These are phyloP conservation scores for Diaporthe nobilis DNA, from an alignment of 2,329 filamentous ascomycete genomes.

Conservation along the genomic window DNA sequence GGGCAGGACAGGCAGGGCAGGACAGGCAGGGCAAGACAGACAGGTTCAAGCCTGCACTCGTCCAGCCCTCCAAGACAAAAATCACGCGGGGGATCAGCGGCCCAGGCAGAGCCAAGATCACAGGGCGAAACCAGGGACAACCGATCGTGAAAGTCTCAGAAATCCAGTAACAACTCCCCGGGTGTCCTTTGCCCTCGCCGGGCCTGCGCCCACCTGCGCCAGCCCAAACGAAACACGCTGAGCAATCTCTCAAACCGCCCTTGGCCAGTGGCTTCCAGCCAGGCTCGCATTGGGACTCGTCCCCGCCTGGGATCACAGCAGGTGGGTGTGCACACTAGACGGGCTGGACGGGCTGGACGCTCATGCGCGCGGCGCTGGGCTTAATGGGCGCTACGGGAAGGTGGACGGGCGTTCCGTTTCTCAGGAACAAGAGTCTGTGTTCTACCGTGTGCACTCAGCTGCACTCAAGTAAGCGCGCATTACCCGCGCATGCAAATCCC, in stretches of 20 bases:
- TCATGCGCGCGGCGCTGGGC: conserved; percentile 1
- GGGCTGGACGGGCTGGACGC: conserved; percentile 2
- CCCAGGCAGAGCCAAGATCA: conserved; percentile 16
- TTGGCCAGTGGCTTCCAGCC: conserved; percentile 12
- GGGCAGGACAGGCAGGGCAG: background rate
- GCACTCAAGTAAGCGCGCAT: background rate
- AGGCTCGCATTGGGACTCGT: background rate
- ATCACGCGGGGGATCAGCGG: conserved; percentile 24
- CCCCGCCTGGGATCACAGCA: background rate
- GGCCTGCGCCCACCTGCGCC: background rate
- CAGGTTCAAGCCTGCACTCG: conserved; percentile 18
- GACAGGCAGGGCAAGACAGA: background rate
- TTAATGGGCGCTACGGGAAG: conserved; percentile 21
- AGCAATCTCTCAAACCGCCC: conserved; percentile 11
- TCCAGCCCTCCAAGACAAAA: conserved; percentile 25
- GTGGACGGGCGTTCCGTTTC: conserved; percentile 5
- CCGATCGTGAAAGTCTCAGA: background rate
- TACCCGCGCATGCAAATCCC: conserved; percentile 5
- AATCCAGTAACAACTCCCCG: background rate
- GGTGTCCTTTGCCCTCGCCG: background rate
- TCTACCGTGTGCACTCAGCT: background rate
- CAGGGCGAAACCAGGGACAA: conserved; percentile 6
- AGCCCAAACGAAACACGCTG: conserved; percentile 16
- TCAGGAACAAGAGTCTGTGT: background rate
- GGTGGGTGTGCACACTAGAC: background rate